phyloP scores from a whole-genome alignment of 78 protist species.

The Protostelium mycophagum region DNA sequence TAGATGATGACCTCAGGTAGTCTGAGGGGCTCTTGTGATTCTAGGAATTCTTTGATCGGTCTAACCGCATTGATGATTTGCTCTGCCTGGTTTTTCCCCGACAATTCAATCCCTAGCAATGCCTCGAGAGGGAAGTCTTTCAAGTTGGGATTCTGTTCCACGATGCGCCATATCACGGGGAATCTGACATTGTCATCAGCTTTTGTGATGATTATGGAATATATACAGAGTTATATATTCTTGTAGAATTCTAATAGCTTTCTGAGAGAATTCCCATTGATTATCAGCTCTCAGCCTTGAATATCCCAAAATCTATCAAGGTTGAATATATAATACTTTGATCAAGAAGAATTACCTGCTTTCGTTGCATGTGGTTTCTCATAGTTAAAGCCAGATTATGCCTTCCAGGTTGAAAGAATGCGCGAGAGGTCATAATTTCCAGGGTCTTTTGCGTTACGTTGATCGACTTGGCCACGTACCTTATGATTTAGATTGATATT shows the following conservation, averaged over 20 bases:
- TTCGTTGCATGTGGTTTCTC: neutral
- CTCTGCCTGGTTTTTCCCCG: neutral
- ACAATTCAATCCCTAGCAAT: neutral
- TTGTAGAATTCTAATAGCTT: neutral
- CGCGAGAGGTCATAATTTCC: neutral
- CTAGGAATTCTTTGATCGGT: neutral
- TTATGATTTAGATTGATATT: no score
- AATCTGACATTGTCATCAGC: neutral
- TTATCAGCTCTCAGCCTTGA: neutral
- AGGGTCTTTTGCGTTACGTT: neutral
- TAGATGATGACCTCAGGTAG: neutral
- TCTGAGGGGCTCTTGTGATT: neutral
- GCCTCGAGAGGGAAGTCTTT: neutral
- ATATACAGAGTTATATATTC: neutral
- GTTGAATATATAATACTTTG: no score
- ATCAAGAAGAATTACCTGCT: neutral
- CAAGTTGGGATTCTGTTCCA: neutral
- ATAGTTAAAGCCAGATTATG: neutral
- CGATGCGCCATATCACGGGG: neutral
- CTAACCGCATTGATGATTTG: neutral
- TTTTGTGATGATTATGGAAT: no score
- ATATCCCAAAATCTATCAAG: neutral
- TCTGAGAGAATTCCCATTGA: neutral
- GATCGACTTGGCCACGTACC: neutral
- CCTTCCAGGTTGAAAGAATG: neutral